These are phyloP conservation scores for Podaxis pistillaris DNA, from an alignment of 768 basidiomycete species.

Conservation along the genomic window DNA sequence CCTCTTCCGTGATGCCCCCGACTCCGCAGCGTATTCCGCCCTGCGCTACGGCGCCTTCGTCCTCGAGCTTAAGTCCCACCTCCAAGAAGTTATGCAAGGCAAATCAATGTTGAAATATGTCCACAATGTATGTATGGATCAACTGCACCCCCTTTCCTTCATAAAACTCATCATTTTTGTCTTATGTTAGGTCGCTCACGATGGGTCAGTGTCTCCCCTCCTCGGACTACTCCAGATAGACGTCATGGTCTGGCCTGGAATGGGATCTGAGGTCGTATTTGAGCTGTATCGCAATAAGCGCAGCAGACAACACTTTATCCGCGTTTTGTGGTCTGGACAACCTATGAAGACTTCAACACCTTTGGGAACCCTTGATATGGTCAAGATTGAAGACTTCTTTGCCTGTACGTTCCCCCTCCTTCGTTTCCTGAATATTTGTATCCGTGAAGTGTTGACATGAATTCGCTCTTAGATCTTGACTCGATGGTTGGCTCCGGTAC, in stretches of 20 bases:
- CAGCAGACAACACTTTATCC: slow-evolving; percentile 30
- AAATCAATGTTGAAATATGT: slow-evolving; percentile 38
- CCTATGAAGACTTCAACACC: slow-evolving; percentile 48
- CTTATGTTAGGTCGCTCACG: slow-evolving; percentile 37
- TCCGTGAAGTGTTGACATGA: not conserved
- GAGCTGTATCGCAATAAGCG: slow-evolving; percentile 38
- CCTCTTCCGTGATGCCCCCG: slow-evolving; percentile 44
- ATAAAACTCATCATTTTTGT: not conserved
- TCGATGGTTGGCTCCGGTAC: slow-evolving; percentile 33
- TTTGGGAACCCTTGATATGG: slow-evolving; percentile 44
- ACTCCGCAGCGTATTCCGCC: slow-evolving; percentile 40
- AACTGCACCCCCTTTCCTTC: not conserved
- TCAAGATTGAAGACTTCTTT: slow-evolving; percentile 40
- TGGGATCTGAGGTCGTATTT: slow-evolving; percentile 39
- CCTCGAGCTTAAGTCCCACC: slow-evolving; percentile 40
- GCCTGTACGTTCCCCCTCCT: slow-evolving; percentile 31
- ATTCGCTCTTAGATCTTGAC: slow-evolving; percentile 33
- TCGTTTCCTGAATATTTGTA: not conserved
- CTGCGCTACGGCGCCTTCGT: slow-evolving; percentile 47
- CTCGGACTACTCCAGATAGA: slow-evolving; percentile 49
- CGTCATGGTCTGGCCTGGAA: slow-evolving; percentile 56
- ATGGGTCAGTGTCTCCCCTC: slow-evolving; percentile 47
- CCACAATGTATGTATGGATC: slow-evolving; percentile 35
- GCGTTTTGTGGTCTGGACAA: slow-evolving; percentile 52
- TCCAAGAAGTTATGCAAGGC: slow-evolving; percentile 36